Percentiles rank a stretch among this genome's conserved stretches.
phyloP scores from a whole-genome alignment of 495 filamentous ascomycete species.

The Copromyces sp. region DNA sequence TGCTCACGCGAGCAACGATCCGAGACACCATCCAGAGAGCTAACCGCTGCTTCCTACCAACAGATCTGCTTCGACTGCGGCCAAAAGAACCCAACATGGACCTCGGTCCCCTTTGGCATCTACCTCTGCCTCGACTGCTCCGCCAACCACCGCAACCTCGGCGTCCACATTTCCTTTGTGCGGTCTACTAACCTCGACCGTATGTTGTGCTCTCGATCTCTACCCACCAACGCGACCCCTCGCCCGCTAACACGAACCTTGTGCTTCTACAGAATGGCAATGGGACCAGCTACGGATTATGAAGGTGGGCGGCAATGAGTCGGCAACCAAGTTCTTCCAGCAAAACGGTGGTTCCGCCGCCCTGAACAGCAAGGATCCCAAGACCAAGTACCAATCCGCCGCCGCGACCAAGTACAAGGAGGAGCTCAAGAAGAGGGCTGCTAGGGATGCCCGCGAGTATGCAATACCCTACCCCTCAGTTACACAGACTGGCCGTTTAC shows the following conservation, averaged over 20 bases:
- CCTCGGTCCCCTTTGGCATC: slow-evolving; percentile 92
- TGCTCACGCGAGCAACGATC: slow-evolving; percentile 3
- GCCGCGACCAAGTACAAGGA: slow-evolving; percentile 94
- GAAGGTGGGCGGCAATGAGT: slow-evolving; percentile 98
- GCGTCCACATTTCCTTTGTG: slow-evolving; percentile 95
- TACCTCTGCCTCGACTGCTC: slow-evolving; percentile 98
- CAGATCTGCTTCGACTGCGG: slow-evolving; percentile 97
- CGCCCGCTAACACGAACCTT: slow-evolving; percentile 6
- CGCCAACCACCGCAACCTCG: slow-evolving; percentile 80
- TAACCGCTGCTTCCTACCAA: neutral
- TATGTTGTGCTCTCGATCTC: slow-evolving; percentile 38
- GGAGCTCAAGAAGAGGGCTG: slow-evolving; percentile 74
- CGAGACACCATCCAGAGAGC: neutral
- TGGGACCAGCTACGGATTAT: slow-evolving; percentile 97
- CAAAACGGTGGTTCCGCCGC: slow-evolving; percentile 88
- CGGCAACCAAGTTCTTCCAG: slow-evolving; percentile 95
- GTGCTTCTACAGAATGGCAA: slow-evolving; percentile 73
- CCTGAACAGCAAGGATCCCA: slow-evolving; percentile 87
- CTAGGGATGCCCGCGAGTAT: slow-evolving; percentile 70
- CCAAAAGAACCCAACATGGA: slow-evolving; percentile 96
- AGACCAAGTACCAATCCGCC: slow-evolving; percentile 89
- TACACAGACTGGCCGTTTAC: neutral
- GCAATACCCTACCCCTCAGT: slow-evolving; percentile 8
- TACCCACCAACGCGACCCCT: neutral
- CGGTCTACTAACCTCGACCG: slow-evolving; percentile 95